Evolutionary conservation across 306 rosid genomes (phyloP).

Genomic region (Ziziphus jujuba): DNA sequence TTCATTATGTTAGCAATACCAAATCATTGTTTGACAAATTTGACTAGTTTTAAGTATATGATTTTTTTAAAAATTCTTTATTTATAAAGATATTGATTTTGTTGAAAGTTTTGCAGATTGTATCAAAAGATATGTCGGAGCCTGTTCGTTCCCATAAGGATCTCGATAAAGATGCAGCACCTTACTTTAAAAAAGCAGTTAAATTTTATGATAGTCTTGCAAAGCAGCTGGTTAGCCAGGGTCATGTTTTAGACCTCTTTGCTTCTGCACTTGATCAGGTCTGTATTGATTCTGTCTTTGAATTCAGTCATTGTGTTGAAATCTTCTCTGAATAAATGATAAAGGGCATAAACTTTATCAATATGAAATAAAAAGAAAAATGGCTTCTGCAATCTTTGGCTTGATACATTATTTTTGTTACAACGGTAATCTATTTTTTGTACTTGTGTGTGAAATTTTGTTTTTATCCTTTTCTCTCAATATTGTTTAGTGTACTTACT

Average conservation of each 20-base stretch:
- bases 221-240: conserved; percentile 91
- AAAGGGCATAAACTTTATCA: not conserved
- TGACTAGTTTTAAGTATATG: not conserved
- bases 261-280: conserved; percentile 99
- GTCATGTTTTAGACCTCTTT: conserved; percentile 88
- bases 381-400: not conserved
- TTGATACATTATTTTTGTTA: not conserved
- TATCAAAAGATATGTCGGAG: conserved; percentile 86
- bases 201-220: conserved; percentile 83
- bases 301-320: conserved; percentile 20
- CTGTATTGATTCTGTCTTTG: conserved; percentile 20
- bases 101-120: conserved; percentile 60
- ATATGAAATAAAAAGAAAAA: too few relatives aligned
- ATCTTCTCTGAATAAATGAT: not conserved
- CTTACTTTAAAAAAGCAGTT: conserved; percentile 88
- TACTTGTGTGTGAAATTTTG: not conserved
- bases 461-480: not conserved
- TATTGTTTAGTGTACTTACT: not conserved
- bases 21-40: too few relatives aligned
- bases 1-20: too few relatives aligned
- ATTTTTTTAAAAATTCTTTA: not conserved
- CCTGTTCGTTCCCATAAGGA: conserved; percentile 98
- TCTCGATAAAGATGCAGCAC: conserved; percentile 96
- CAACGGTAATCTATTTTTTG: not conserved
- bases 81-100: not conserved